Evolutionary conservation across 441 rosid genomes (phyloP).

Genomic region (Lepidium campestre): DNA sequence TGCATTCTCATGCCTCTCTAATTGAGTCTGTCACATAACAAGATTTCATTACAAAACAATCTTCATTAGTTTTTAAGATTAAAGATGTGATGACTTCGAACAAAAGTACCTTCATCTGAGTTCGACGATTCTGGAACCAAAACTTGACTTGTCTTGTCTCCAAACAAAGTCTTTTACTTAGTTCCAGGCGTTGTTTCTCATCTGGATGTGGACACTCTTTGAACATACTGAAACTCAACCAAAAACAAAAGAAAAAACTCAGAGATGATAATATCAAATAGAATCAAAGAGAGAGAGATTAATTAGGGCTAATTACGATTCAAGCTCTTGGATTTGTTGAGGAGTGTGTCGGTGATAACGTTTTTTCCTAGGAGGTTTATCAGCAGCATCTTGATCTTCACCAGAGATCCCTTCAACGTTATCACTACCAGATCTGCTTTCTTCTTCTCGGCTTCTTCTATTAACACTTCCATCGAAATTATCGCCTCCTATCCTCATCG

Average conservation of each 20-base stretch:
- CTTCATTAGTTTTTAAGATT: neutral
- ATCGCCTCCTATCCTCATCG: conserved; percentile 43
- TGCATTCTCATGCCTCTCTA: conserved; percentile 34
- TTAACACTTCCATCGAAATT: conserved; percentile 38
- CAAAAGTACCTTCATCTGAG: conserved; percentile 82
- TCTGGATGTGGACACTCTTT: conserved; percentile 99
- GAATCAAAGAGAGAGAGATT: neutral
- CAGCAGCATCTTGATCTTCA: conserved; percentile 51
- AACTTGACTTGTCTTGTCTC: conserved; percentile 93
- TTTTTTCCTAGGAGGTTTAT: conserved; percentile 39
- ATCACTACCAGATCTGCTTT: conserved; percentile 96
- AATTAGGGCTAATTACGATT: too few species aligned
- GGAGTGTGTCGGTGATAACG: conserved; percentile 61
- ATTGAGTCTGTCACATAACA: conserved; percentile 22
- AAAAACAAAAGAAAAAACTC: too few species aligned
- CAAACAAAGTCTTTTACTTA: conserved; percentile 71
- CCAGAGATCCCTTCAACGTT: conserved; percentile 76
- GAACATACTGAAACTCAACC: conserved; percentile 65
- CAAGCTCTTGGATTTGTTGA: conserved; percentile 41
- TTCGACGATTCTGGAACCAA: conserved; percentile 98
- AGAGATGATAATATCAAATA: neutral
- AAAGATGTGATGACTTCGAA: neutral
- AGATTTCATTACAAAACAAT: neutral
- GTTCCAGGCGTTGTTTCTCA: conserved; percentile 88
- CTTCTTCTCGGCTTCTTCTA: conserved; percentile 77